Evolutionary conservation across 257 asterid genomes (phyloP).

Genomic region (Scutellaria baicalensis): DNA sequence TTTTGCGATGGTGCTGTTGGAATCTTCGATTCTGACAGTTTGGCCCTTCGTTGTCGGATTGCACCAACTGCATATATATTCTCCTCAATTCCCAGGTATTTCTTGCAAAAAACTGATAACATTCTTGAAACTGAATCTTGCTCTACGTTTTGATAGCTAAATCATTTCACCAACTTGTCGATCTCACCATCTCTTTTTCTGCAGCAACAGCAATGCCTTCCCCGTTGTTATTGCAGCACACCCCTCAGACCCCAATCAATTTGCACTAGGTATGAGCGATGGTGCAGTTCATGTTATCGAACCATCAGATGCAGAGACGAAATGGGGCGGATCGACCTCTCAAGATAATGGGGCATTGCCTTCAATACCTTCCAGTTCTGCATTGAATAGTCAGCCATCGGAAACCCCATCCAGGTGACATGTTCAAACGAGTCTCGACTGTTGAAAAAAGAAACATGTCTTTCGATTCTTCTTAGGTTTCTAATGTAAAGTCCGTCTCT

Average conservation of each 20-base stretch:
- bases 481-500: constrained; percentile 24
- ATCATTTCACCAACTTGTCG: too few relatives aligned
- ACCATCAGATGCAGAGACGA: constrained; percentile 74
- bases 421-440: background rate
- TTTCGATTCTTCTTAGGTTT: constrained; percentile 13
- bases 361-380: constrained; percentile 72
- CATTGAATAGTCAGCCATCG: constrained; percentile 82
- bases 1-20: constrained; percentile 92
- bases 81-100: constrained; percentile 61
- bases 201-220: constrained; percentile 43
- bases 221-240: constrained; percentile 90
- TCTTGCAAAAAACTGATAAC: background rate
- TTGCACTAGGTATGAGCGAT: constrained; percentile 95
- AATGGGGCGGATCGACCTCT: constrained; percentile 71
- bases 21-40: constrained; percentile 66
- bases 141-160: background rate
- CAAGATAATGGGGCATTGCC: constrained; percentile 73
- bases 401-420: constrained; percentile 82
- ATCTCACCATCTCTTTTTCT: background rate
- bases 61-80: constrained; percentile 76
- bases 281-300: constrained; percentile 79
- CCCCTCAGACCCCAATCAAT: constrained; percentile 74
- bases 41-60: constrained; percentile 75
- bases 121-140: background rate
- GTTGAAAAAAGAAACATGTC: background rate